These are phyloP conservation scores for Shiraia sp. DNA, from an alignment of 2,329 filamentous ascomycete species.

Conservation along the genomic window DNA sequence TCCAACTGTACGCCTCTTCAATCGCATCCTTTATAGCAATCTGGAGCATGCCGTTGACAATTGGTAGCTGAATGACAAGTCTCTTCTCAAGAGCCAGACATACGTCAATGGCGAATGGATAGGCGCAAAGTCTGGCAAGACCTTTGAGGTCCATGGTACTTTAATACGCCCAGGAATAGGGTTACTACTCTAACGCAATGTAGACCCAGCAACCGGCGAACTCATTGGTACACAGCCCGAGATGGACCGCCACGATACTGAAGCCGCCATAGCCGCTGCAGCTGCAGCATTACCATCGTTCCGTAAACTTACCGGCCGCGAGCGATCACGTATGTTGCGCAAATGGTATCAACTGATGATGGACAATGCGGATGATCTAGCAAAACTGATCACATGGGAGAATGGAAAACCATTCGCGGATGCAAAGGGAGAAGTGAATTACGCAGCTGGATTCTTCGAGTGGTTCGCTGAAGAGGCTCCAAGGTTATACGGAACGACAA, in stretches of 20 bases:
- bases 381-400: slow-evolving; percentile 84
- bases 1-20: slow-evolving; percentile 39
- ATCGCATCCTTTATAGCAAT: too few species aligned
- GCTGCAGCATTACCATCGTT: slow-evolving; percentile 73
- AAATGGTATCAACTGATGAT: slow-evolving; percentile 82
- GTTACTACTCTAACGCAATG: slow-evolving; percentile 7
- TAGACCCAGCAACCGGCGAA: slow-evolving; percentile 81
- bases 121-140: slow-evolving; percentile 81
- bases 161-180: background rate
- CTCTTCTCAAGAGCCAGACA: slow-evolving; percentile 77
- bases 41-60: slow-evolving; percentile 14
- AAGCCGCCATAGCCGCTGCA: slow-evolving; percentile 83
- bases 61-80: slow-evolving; percentile 53
- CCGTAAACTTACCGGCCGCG: slow-evolving; percentile 70
- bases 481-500: slow-evolving; percentile 65
- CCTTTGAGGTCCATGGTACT: slow-evolving; percentile 74
- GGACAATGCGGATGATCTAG: slow-evolving; percentile 78
- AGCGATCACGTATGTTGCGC: slow-evolving; percentile 73
- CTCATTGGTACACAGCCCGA: slow-evolving; percentile 84
- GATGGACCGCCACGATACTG: slow-evolving; percentile 76
- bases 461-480: slow-evolving; percentile 48
- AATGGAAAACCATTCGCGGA: slow-evolving; percentile 79
- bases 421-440: slow-evolving; percentile 46
- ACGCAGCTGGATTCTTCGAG: slow-evolving; percentile 47
- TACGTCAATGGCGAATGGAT: slow-evolving; percentile 96